phyloP scores from a whole-genome alignment of 345 rosid species.

The Ailanthus altissimus region DNA sequence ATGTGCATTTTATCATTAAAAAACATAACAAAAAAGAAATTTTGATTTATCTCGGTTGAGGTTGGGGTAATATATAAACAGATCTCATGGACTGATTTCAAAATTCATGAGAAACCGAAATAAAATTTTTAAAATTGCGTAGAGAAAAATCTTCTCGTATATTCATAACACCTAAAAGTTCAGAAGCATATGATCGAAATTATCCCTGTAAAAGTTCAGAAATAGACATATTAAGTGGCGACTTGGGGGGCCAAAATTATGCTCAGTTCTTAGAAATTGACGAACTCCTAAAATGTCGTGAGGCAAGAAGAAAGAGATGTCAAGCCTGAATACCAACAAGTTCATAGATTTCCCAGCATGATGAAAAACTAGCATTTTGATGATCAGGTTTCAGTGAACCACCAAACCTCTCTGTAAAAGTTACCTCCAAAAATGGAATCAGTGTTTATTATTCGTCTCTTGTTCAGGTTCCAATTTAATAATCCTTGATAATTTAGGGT shows the following conservation, averaged over 20 bases:
- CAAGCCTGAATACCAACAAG: not conserved
- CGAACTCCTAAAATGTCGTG: not conserved
- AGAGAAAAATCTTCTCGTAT: too few species aligned
- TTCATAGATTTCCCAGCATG: not conserved
- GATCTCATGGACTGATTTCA: too few species aligned
- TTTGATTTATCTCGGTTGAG: not conserved
- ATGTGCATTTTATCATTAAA: too few species aligned
- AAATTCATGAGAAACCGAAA: too few species aligned
- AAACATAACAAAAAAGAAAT: not conserved
- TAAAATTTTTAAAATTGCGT: too few species aligned
- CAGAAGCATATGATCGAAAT: not conserved
- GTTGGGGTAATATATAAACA: too few species aligned
- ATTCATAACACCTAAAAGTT: too few species aligned
- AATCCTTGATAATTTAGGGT: not conserved
- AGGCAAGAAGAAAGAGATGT: not conserved
- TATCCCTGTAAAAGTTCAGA: not conserved
- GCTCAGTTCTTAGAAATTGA: not conserved
- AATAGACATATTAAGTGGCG: not conserved
- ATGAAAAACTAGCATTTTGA: conserved; percentile 4
- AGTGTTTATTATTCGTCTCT: not conserved
- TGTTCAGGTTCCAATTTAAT: not conserved
- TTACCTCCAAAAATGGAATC: not conserved
- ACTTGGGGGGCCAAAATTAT: not conserved
- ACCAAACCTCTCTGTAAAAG: too few species aligned
- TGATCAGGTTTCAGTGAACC: not conserved